Evolutionary conservation across 768 basidiomycete species (phyloP), one percentile per base, ranked within the genome.

Genomic region (Fistulinella prunicolor): DNA sequence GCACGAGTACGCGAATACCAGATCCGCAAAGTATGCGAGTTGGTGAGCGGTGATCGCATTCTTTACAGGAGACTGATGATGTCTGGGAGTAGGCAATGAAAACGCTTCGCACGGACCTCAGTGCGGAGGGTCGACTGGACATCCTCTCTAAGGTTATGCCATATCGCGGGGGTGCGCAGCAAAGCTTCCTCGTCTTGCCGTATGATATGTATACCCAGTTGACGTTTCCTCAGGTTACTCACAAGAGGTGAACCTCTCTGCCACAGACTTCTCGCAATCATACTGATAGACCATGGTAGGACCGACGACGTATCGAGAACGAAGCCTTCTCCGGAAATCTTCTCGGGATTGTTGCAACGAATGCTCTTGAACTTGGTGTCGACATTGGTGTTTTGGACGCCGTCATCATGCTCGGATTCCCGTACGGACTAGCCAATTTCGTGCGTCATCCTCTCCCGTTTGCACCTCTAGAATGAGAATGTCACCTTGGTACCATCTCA

Each of bases 361-460:
- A 92, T 57, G 92, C 92, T 0, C 76, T 94, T 12, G 93, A 95
- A 65, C 79, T 94, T 7, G 91, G 91, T 13, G 85, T 93, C n/a
- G 90, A 94, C 57, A 93, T 94, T 29, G 91, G 89, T 14, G 80
- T 77, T n/a, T 65, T 94, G 43, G 93, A 94, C 60, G 89, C 86
- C 7, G 92, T 94, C 35, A 80, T 95, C 46, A 89, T 92, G 79
- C 78, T 93, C 23, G 89, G 89, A 1, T 92, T 94, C 62, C 92
- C 92, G 0, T 73, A 79, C 45, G 80, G 78, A 35, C 69, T 94
- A 29, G 85, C 92, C 0, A 93, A 89, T 56, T 86, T 92, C 49
- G 90, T 92, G 49, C 58, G 80, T 67, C 26, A 10, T 47, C 30
- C 13, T 12, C 7, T 16, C 28, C n/a, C 19, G 10, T n/a, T 3